Evolutionary conservation across 768 basidiomycete genomes (phyloP), one percentile per base, ranked within the genome.

Genomic region (Lactarius sanguifluus): DNA sequence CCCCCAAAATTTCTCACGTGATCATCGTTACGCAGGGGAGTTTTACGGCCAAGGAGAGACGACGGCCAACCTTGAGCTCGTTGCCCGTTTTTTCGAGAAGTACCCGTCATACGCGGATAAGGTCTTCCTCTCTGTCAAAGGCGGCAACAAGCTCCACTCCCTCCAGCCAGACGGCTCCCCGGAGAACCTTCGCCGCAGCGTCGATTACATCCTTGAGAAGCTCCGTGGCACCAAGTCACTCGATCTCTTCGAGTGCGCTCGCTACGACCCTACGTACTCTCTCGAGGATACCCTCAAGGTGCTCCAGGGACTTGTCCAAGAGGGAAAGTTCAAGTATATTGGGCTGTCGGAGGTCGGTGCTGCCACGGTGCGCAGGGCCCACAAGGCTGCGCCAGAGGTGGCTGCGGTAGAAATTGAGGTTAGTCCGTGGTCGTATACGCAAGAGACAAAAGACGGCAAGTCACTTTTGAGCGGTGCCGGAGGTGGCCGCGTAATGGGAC

Each of bases 341-440:
- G 85, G 86, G 2, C 69, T 89, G 64, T 84, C 82, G 1, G 87
- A 89, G 72, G 80, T 81, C 70, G 77, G 76, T 20, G 83, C 80
- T 0, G 77, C 74, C 30, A 85, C 85, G 0, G 76, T 90, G 4
- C 62, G 71, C 36, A 61, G 68, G 12, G 83, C 79, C 0, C 71
- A 77, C 57, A 75, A 86, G 82, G 77, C 87, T 12, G 78, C 82
- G 55, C 85, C 83, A 1, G 40, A 18, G 23, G 81, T 89, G 64
- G 79, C 83, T 15, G 78, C 82, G 18, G 84, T 86, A 9, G 88
- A 91, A 73, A 87, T 90, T 60, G 90, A 91, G 73, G 76, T 87
- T 50, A 87, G 85, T 70, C 81, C 84, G 2, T 88, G 85, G 81
- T 79, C 82, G 2, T 86, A 85, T 60, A 84, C 85, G 66, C 77